Evolutionary conservation across 2,329 filamentous ascomycete genomes (phyloP).

Genomic region (Sclerotinia glacialis): DNA sequence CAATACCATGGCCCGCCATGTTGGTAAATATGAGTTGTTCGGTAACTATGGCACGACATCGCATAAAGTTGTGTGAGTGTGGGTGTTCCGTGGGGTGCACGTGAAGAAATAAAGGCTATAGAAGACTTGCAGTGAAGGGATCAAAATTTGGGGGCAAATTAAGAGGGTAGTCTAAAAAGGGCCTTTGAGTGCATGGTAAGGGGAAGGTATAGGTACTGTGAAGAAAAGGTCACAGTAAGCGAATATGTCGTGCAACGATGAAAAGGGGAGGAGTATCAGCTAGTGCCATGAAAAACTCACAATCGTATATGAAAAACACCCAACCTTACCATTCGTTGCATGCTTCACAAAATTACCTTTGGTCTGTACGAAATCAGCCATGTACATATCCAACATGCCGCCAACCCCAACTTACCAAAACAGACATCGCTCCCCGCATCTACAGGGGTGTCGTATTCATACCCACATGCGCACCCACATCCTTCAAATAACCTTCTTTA

Average conservation of each 20-base stretch:
- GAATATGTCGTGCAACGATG: slow-evolving; percentile 1
- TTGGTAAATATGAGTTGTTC: background rate
- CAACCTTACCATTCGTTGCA: background rate
- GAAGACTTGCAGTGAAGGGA: background rate
- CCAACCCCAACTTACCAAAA: background rate
- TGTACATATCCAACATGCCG: background rate
- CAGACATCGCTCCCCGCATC: background rate
- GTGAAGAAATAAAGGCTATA: background rate
- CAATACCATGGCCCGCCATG: too few species aligned
- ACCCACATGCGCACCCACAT: background rate
- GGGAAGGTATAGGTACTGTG: background rate
- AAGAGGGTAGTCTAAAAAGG: too few species aligned
- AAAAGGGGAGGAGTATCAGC: slow-evolving; percentile 1
- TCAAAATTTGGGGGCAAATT: background rate
- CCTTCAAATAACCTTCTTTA: background rate
- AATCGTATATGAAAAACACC: background rate
- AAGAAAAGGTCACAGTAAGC: background rate
- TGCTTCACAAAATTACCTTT: too few species aligned
- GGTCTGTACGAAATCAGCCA: background rate
- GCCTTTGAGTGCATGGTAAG: background rate
- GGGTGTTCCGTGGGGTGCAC: background rate
- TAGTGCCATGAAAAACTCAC: background rate
- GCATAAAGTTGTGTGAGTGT: background rate
- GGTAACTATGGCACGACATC: background rate
- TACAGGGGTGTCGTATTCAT: background rate